Evolutionary conservation across 352 stramenopile genomes (phyloP).

Genomic region (Thraustochytrium sp.): DNA sequence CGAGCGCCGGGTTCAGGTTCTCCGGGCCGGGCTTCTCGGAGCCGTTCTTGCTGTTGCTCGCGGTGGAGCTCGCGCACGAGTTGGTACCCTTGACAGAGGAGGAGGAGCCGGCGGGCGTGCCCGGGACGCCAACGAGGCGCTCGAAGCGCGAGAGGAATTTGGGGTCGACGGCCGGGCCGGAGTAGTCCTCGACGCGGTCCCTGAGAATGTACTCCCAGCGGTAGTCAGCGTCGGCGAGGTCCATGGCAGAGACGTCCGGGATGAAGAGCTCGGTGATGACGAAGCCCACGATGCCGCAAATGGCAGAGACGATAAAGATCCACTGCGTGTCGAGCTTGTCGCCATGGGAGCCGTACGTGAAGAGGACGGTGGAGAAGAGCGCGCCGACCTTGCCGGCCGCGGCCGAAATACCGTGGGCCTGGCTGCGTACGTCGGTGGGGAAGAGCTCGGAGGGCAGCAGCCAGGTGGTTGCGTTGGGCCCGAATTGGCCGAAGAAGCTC

Average conservation of each 20-base stretch:
- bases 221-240: neutral
- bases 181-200: neutral
- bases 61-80: too few relatives aligned
- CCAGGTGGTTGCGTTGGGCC: slow-evolving; percentile 54
- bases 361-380: slow-evolving; percentile 17
- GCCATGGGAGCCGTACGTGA: neutral
- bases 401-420: slow-evolving; percentile 2
- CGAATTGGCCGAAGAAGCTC: slow-evolving; percentile 61
- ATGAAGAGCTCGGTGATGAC: slow-evolving; percentile 12
- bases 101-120: neutral
- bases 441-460: slow-evolving; percentile 36
- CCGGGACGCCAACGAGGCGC: neutral
- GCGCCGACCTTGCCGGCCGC: slow-evolving; percentile 18
- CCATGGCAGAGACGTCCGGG: neutral
- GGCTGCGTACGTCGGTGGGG: slow-evolving; percentile 18
- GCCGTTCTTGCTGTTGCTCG: neutral
- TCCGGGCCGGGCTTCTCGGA: neutral
- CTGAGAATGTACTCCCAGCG: slow-evolving; percentile 8
- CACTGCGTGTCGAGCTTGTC: neutral
- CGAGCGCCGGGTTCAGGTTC: neutral
- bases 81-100: too few relatives aligned
- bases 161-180: neutral
- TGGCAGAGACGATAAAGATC: slow-evolving; percentile 1
- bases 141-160: neutral
- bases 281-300: slow-evolving; percentile 3